Evolutionary conservation across 2,329 filamentous ascomycete genomes (phyloP).

Genomic region (Phialophora expanda): DNA sequence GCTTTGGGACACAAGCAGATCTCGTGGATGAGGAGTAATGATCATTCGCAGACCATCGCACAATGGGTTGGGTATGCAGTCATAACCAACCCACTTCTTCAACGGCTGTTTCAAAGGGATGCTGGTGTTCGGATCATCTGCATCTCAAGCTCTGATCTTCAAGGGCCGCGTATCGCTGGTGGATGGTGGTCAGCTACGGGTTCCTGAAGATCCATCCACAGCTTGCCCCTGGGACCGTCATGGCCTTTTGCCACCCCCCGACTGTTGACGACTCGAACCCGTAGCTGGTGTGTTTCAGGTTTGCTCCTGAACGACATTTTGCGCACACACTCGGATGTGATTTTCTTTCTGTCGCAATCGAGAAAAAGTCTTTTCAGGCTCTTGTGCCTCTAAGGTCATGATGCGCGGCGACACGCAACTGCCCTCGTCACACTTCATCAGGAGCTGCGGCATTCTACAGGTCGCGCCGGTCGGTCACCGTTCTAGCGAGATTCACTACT

Average conservation of each 20-base stretch:
- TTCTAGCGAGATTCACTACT: background rate
- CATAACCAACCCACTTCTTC: slow-evolving; percentile 3
- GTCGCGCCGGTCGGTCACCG: background rate
- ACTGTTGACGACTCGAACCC: background rate
- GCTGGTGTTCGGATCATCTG: slow-evolving; percentile 24
- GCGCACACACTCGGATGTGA: background rate
- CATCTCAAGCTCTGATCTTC: slow-evolving; percentile 16
- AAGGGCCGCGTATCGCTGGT: slow-evolving; percentile 8
- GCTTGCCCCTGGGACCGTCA: slow-evolving; percentile 22
- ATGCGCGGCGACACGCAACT: background rate
- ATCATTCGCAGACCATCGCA: slow-evolving; percentile 9
- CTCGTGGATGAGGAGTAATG: background rate
- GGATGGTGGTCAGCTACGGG: slow-evolving; percentile 19
- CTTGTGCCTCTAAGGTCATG: background rate
- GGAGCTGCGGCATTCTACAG: background rate
- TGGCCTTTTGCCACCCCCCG: slow-evolving; percentile 30
- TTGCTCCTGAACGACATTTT: slow-evolving; percentile 18
- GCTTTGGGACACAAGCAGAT: background rate
- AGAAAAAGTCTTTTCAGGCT: background rate
- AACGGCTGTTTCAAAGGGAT: slow-evolving; percentile 27
- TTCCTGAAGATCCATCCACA: slow-evolving; percentile 34
- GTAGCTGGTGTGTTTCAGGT: slow-evolving; percentile 25
- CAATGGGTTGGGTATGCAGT: slow-evolving; percentile 20
- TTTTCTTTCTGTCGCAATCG: background rate
- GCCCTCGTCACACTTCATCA: slow-evolving; percentile 1